Evolutionary conservation across 176 grass and related monocot genomes (phyloP).

Genomic region (Ananas comosus): DNA sequence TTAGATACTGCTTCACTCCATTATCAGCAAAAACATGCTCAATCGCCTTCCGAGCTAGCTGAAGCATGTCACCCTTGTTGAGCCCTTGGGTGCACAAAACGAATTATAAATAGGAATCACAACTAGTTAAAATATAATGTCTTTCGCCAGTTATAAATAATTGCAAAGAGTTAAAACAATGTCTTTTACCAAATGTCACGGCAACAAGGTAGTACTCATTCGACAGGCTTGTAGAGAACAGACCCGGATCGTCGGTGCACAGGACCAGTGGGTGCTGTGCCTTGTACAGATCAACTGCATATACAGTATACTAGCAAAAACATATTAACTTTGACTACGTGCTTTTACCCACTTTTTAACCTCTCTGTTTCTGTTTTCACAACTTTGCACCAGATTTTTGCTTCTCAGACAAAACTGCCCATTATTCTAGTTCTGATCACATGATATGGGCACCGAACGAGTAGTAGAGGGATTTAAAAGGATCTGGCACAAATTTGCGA

Average conservation of each 20-base stretch:
- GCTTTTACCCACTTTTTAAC: neutral
- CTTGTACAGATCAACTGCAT: slow-evolving; percentile 77
- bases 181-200: slow-evolving; percentile 45
- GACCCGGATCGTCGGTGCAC: slow-evolving; percentile 76
- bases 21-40: slow-evolving; percentile 50
- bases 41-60: slow-evolving; percentile 42
- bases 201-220: slow-evolving; percentile 68
- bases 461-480: too few relatives aligned
- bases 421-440: too few relatives aligned
- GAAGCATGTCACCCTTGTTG: slow-evolving; percentile 58
- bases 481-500: too few relatives aligned
- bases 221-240: slow-evolving; percentile 77
- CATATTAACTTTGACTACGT: slow-evolving; percentile 7
- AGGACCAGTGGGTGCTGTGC: slow-evolving; percentile 57
- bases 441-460: too few relatives aligned
- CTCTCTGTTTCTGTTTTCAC: too few relatives aligned
- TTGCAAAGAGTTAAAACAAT: neutral
- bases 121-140: neutral
- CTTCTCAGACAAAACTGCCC: too few relatives aligned
- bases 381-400: too few relatives aligned
- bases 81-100: slow-evolving; percentile 41
- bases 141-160: neutral
- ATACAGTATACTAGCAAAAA: neutral
- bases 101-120: neutral
- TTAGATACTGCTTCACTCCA: slow-evolving; percentile 51